These are phyloP conservation scores for Cyberlindnera xylosilytica DNA, from an alignment of 805 yeast genomes.

Conservation along the genomic window DNA sequence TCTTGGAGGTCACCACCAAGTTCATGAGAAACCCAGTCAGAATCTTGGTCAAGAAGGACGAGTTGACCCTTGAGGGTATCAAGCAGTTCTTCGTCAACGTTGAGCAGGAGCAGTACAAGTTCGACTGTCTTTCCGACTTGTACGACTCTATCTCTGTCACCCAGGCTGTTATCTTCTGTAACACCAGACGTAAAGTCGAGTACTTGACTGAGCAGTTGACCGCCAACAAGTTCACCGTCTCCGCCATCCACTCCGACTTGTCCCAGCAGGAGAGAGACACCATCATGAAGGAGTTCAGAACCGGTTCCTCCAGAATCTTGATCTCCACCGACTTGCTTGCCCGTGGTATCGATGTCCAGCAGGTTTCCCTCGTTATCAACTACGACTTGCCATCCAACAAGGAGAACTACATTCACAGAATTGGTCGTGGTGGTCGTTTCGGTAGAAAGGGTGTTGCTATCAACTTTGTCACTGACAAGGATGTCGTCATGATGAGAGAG, in stretches of 20 bases:
- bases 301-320: conserved; percentile 89
- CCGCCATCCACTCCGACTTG: conserved; percentile 96
- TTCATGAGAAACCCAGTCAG: conserved; percentile 95
- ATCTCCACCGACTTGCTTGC: conserved; percentile 96
- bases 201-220: conserved; percentile 73
- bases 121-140: conserved; percentile 89
- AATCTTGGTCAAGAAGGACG: conserved; percentile 93
- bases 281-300: conserved; percentile 93
- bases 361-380: conserved; percentile 91
- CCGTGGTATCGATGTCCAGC: conserved; percentile 97
- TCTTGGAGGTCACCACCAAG: conserved; percentile 83
- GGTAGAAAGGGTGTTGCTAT: conserved; percentile 99
- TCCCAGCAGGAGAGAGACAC: conserved; percentile 90
- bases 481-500: conserved; percentile 71
- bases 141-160: conserved; percentile 95
- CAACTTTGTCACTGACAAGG: conserved; percentile 84
- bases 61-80: conserved; percentile 92
- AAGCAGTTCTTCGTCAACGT: conserved; percentile 90
- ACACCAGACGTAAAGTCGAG: conserved; percentile 93
- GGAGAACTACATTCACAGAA: conserved; percentile 95
- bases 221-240: conserved; percentile 83
- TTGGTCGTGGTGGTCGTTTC: conserved; percentile 98
- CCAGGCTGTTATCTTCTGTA: conserved; percentile 97
- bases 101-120: conserved; percentile 91
- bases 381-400: conserved; percentile 88